Evolutionary conservation across 177 flowering plant species (phyloP).

Genomic region (Vitis hybrid): DNA sequence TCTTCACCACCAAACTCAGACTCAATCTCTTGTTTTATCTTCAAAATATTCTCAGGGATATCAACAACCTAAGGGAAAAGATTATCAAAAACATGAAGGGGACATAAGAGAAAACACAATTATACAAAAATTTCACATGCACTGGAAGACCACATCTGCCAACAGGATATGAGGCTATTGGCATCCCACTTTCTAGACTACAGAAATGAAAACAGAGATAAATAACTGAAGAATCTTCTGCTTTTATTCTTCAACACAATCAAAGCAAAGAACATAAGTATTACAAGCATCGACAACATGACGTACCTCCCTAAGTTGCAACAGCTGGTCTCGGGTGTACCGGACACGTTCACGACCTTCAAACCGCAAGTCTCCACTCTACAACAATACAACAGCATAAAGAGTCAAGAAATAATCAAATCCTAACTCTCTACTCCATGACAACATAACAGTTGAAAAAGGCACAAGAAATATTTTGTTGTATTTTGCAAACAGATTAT

Average conservation of each 20-base stretch:
- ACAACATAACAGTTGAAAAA: too few species aligned
- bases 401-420: not conserved
- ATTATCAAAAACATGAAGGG: constrained; percentile 14
- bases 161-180: too few species aligned
- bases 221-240: too few species aligned
- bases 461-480: too few species aligned
- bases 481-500: too few species aligned
- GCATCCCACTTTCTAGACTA: too few species aligned
- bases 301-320: constrained; percentile 76
- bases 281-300: not conserved
- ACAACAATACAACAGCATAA: constrained; percentile 12
- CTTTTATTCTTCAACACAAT: too few species aligned
- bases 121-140: not conserved
- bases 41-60: constrained; percentile 61
- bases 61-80: not conserved
- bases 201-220: too few species aligned
- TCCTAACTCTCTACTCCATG: not conserved
- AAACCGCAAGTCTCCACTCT: constrained; percentile 69
- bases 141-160: constrained; percentile 5
- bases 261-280: too few species aligned
- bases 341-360: constrained; percentile 72
- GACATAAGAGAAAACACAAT: not conserved
- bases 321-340: constrained; percentile 72
- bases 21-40: constrained; percentile 70
- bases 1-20: constrained; percentile 70